A percentile compares a stretch with the other conserved stretches of the same genome.
Evolutionary conservation across 2,329 filamentous ascomycete genomes (phyloP).

Genomic region (Cordyceps cateniannulata): DNA sequence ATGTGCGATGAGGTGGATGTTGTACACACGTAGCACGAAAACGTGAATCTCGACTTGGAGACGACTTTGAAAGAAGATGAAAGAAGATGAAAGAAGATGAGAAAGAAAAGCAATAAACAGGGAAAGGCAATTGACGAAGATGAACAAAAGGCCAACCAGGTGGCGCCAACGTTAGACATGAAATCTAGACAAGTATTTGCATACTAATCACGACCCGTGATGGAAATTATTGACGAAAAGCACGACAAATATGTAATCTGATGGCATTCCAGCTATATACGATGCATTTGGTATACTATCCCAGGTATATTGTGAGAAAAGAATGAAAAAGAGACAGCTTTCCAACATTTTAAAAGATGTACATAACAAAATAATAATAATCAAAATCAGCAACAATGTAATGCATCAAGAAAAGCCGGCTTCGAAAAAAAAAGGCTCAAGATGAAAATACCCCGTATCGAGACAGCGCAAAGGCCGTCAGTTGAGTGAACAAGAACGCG

Average conservation of each 20-base stretch:
- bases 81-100: neutral
- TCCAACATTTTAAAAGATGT: neutral
- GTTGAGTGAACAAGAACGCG: neutral
- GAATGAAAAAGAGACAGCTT: neutral
- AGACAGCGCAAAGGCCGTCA: neutral
- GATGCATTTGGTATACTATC: neutral
- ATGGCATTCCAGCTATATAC: constrained; percentile 2
- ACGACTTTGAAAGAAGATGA: neutral
- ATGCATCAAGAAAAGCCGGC: neutral
- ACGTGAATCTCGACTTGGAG: neutral
- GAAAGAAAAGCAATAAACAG: neutral
- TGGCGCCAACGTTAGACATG: neutral
- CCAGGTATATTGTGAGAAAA: neutral
- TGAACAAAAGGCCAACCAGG: neutral
- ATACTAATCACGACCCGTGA: no score
- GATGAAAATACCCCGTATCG: neutral
- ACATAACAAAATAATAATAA: neutral
- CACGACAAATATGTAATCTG: neutral
- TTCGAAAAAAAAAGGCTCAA: neutral
- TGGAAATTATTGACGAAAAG: no score
- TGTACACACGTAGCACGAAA: neutral
- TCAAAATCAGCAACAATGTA: neutral
- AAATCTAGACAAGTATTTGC: neutral
- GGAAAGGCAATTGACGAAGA: neutral
- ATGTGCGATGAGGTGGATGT: neutral